Evolutionary conservation across 805 yeast species (phyloP), one percentile per base, ranked within the genome.

Genomic region (Yamadazyma tumulicola): DNA sequence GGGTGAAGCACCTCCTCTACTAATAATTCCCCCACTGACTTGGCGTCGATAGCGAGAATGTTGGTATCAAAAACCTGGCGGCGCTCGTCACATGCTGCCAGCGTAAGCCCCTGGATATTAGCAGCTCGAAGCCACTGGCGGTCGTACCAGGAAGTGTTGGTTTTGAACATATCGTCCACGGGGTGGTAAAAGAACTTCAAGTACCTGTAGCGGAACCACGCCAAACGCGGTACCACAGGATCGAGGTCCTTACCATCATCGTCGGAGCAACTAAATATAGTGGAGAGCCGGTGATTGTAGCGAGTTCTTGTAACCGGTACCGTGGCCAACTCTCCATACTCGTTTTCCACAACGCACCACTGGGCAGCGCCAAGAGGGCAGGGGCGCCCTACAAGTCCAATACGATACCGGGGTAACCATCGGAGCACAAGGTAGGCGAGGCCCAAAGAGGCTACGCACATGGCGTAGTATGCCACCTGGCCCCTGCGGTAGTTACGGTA

Each of bases 321-420:
- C 13, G 81, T 72, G 23, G 74, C 69, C 42, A 93, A 69, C 48
- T 87, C 95, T 13, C 97, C 97, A 67, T 77, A 82, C 55, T 89
- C 97, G 47, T 87, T 94, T 60, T 93, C 99, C 16, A 93, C 72
- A 12, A 88, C 95, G 11, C 89, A 83, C 93, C 96, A 86, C 49
- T 88, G 95, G 20, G 96, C 82, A 42, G 74, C 72, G 1, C 87
- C 96, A 41, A 93, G 64, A 0, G 94, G 82, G 4, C 75, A 69
- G 19, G 69, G 66, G 13, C 61, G 59, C 5, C 95, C 96, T 67
- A 74, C 70, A 42, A 85, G 59, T 35, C 69, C 69, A 33, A 93
- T 75, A 43, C 85, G 69, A 54, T 77, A 78, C 29, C 79, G 67
- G 0, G 97, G 97, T 29, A 86, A 54, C 99, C 99, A 93, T 45